phyloP scores from a whole-genome alignment of 164 flowering plant species.

The Echeveria elegans region DNA sequence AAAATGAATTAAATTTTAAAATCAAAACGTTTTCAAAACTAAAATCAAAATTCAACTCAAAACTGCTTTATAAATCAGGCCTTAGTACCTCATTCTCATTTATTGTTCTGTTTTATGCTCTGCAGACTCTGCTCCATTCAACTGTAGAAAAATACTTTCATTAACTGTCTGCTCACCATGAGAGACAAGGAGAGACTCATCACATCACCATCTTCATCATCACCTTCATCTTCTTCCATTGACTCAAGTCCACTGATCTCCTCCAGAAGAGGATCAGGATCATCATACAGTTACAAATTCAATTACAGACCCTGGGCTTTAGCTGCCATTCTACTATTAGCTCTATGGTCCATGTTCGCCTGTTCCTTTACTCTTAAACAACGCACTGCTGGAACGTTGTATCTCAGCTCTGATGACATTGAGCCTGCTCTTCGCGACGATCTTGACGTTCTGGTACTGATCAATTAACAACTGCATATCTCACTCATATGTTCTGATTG shows the following conservation, averaged over 20 bases:
- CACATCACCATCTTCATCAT: neutral
- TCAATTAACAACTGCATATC: neutral
- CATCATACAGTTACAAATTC: too few relatives aligned
- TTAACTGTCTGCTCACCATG: neutral
- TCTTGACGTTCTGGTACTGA: conserved; percentile 40
- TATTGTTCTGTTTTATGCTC: too few relatives aligned
- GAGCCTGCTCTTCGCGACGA: conserved; percentile 23
- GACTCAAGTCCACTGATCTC: neutral
- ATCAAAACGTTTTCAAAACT: too few relatives aligned
- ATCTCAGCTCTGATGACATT: conserved; percentile 15
- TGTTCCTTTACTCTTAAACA: conserved; percentile 45
- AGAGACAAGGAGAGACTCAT: conserved; percentile 5
- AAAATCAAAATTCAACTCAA: too few relatives aligned
- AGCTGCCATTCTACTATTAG: conserved; percentile 33
- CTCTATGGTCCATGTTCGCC: conserved; percentile 54
- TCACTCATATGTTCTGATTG: neutral
- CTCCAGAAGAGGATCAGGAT: too few relatives aligned
- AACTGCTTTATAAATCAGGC: too few relatives aligned
- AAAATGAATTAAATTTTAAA: too few relatives aligned
- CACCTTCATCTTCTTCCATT: neutral
- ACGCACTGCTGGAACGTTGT: conserved; percentile 30
- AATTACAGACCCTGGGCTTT: conserved; percentile 44
- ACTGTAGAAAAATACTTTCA: neutral
- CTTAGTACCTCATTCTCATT: too few relatives aligned
- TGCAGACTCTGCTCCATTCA: neutral